Evolutionary conservation across 225 moss, liverwort and hornwort genomes (phyloP), one percentile per base, ranked within the genome.

Genomic region (Pseudisothecium myosuroides): DNA sequence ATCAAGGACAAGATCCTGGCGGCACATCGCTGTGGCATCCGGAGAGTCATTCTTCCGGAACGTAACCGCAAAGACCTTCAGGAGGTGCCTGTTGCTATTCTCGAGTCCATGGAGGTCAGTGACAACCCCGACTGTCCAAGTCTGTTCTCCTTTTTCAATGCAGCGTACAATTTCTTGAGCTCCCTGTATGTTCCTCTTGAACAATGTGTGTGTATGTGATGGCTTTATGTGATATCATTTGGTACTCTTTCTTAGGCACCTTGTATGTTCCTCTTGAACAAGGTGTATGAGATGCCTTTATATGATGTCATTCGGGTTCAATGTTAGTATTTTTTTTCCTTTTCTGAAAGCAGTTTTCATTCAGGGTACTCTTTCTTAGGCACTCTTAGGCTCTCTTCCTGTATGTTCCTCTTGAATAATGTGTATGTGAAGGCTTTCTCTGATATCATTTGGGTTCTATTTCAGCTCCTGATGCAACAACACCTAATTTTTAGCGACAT

Each of bases 1-100:
- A 89, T 94, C 86, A 94, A 94, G 83, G 94, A 94, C 56, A 94
- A 94, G 91, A 94, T 94, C 60, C 71, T 94, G 50, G 94, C 94
- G 54, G 94, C 94, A 27, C 94, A 94, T 85, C 91, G 94, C 26
- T 94, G 94, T 47, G 93, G 94, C 34, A 94, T 94, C 61, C 73
- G 85, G 86, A 87, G 94, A 83, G 92, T 94, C 20, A 94, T 94
- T 65, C 87, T 94, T 49, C 94, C 94, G 16, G 92, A 93, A 79
- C 94, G 93, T 52, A 94, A 94, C 86, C 88, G 93, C 36, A 94
- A 94, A 91, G 94, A 94, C 85, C 90, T 94, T 27, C 92, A 90
- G 71, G 94, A 94, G 90, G 94, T 94, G 63, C 94, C 94, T 86
- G 93, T 65, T 72, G 91, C 88, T 54, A 93, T 94, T 72, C 91